Evolutionary conservation across 768 basidiomycete genomes (phyloP).

Genomic region (Suillus alpinus): DNA sequence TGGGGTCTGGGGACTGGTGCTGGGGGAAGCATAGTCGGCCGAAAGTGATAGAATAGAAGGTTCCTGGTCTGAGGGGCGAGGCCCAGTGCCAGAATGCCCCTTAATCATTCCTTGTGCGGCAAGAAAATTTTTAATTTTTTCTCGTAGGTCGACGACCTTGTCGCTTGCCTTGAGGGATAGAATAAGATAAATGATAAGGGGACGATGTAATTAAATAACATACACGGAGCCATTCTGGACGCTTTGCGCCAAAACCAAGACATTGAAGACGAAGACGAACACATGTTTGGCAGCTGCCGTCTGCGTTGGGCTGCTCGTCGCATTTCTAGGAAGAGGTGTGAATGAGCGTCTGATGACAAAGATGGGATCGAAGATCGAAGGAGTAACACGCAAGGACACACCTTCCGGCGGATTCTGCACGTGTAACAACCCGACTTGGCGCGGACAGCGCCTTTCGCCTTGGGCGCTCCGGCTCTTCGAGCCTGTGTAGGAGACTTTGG

Average conservation of each 20-base stretch:
- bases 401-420: conserved; percentile 84
- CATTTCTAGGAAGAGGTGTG: conserved; percentile 59
- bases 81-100: conserved; percentile 73
- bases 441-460: conserved; percentile 77
- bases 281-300: conserved; percentile 72
- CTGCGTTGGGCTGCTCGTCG: conserved; percentile 64
- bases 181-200: conserved; percentile 10
- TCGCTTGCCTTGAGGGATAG: conserved; percentile 56
- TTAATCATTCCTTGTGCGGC: conserved; percentile 88
- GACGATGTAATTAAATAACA: background rate
- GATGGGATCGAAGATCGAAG: conserved; percentile 10
- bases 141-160: conserved; percentile 65
- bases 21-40: conserved; percentile 40
- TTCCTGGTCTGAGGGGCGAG: conserved; percentile 55
- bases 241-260: conserved; percentile 81
- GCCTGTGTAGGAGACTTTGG: conserved; percentile 39
- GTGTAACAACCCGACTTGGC: conserved; percentile 90
- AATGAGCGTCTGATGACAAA: conserved; percentile 14
- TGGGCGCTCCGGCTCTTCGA: conserved; percentile 53
- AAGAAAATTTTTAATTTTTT: conserved; percentile 77
- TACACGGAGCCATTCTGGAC: conserved; percentile 84
- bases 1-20: conserved; percentile 43
- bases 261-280: conserved; percentile 79
- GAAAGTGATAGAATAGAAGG: conserved; percentile 51
- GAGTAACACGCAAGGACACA: conserved; percentile 26